Evolutionary conservation across 495 filamentous ascomycete genomes (phyloP), one percentile per base, ranked within the genome.

Genomic region (Parathielavia hyrcaniae): DNA sequence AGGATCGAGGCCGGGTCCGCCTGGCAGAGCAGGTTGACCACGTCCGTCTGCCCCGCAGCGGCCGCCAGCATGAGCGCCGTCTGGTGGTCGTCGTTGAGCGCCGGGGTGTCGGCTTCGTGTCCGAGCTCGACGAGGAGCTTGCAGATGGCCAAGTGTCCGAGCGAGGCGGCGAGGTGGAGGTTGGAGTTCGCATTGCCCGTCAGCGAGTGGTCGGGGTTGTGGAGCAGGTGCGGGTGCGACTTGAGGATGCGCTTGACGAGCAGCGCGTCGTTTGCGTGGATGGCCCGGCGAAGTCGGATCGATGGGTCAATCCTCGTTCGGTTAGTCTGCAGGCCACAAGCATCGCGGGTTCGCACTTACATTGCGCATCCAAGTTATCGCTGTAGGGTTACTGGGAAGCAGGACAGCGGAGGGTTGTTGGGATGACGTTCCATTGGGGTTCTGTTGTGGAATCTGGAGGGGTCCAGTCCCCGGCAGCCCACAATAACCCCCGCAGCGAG

Each of bases 161-260:
- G 78, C 34, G 78, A 75, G 26, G 85, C 84, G 32, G 88, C 84
- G 10, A 93, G 78, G 70, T 95, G 89, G 12, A 95, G 79, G 47
- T 81, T 86, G 14, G 89, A 91, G 70, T 91, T 90, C 62, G 78
- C 77, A 53, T 76, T 68, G 51, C 77, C 78, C 19, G 67, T 74
- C 23, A 67, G 65, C 8, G 75, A 74, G 65, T 79, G 76, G 69
- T 90, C 86, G 1, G 87, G 86, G 68, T 90, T 89, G 64, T 82
- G 81, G n/a, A 93, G 76, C 55, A 82, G 77, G 50, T 70, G 60
- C 0, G 83, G 86, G 64, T 90, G 80, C 64, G 83, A 84, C 55
- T 77, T 77, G 53, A 91, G 76, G 67, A 93, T 87, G 68, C 89
- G 86, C 58, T 77, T 70, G 59, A 88, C 86, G 52, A 91, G 85